These are phyloP conservation scores for Lachancea fermentati DNA, from an alignment of 805 yeast species.

Conservation along the genomic window DNA sequence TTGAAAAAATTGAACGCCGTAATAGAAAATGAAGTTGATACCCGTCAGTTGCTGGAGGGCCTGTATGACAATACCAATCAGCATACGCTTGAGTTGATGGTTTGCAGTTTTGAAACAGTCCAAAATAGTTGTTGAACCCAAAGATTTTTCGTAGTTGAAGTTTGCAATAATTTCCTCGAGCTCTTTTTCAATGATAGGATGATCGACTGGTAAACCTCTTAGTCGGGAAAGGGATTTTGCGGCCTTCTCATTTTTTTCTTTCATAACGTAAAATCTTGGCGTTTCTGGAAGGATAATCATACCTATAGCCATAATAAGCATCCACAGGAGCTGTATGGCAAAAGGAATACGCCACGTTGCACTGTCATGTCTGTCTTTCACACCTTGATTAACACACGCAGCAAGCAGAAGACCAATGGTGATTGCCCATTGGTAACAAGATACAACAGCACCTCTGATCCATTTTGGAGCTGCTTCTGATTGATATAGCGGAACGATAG, in stretches of 20 bases:
- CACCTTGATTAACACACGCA: conserved; percentile 58
- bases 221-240: conserved; percentile 51
- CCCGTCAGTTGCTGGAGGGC: conserved; percentile 68
- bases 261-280: conserved; percentile 61
- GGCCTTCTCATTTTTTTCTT: conserved; percentile 55
- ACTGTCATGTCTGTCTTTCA: conserved; percentile 42
- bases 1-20: conserved; percentile 56
- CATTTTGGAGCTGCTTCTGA: conserved; percentile 76
- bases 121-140: conserved; percentile 62
- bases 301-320: conserved; percentile 35
- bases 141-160: conserved; percentile 52
- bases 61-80: conserved; percentile 53
- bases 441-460: conserved; percentile 73
- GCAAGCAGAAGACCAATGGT: conserved; percentile 73
- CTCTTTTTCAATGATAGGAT: conserved; percentile 52
- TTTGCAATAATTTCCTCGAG: conserved; percentile 54
- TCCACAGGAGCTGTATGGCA: conserved; percentile 52
- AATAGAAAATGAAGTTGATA: conserved; percentile 63
- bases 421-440: conserved; percentile 66
- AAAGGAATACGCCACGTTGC: conserved; percentile 50
- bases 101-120: conserved; percentile 59
- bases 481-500: conserved; percentile 69
- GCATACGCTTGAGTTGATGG: conserved; percentile 38
- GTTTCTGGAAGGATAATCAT: conserved; percentile 64
- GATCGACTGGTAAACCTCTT: conserved; percentile 49